Base-by-base conservation (phyloP, 2,329 filamentous ascomycete species). In the Gaeumannomyces tritici region DNA sequence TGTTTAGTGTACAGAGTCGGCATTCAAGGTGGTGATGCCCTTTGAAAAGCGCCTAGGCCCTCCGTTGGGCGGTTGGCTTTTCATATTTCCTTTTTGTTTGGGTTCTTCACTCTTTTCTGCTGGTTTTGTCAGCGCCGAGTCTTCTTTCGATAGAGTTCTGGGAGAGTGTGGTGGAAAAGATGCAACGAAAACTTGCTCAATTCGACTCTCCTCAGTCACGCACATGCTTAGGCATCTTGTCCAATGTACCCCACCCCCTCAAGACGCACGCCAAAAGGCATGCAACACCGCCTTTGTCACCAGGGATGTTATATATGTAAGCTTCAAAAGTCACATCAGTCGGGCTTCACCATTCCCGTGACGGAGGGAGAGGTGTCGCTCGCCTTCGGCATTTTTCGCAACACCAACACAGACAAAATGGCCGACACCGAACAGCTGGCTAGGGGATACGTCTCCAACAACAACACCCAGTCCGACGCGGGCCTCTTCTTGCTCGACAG, bases 371-470 rank as follows among this genome's bases (percentile, higher is more conserved):
- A 6, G 13, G 35, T 15, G 18, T 6, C 35, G 15, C 35, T 35
- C 33, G 13, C 13, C 33, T 15, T 33, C 5, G 31, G 31, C 31
- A 11, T 12, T 33, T 18, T 4, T 42, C 1, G 1, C 35, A 42
- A 42, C 11, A 13, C 35, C 35, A 15, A 13, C 35, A 42, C 11
- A 42, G 1, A 33, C 8, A 12, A 33, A 11, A 33, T 12, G 5
- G 31, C 9, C 26, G 55, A 24, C 42, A 24, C 42, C 26, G 35
- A 26, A 69, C 67, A 70, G 59, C 60, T 71, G 31, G 70, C 70
- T 29, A 65, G 65, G 63, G 68, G 68, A 42, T 71, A 71, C 59
- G 69, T 67, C 2, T 55, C 63, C 29, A 63, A 65, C 29, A 70
- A 69, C 59, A 60, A 65, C 51, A 70, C 69, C 28, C 69, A 71